A percentile compares a stretch with the other conserved stretches of the same genome.
Evolutionary conservation across 768 basidiomycete species (phyloP).

Genomic region (Amanita molliuscula): DNA sequence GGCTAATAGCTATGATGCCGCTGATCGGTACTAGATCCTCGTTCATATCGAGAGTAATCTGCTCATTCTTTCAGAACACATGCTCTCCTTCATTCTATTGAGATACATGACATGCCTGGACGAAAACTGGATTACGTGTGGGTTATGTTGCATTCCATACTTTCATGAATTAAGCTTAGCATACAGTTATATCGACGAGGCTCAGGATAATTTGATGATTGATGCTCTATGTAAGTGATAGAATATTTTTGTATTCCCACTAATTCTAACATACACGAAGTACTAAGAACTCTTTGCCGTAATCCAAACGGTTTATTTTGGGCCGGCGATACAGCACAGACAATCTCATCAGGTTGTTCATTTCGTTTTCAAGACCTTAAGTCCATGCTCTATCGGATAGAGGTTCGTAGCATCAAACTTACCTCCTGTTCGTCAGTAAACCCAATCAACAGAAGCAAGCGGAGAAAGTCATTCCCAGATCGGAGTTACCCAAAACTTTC

Average conservation of each 20-base stretch:
- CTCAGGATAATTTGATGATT: conserved; percentile 61
- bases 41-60: neutral
- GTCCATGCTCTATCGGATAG: conserved; percentile 51
- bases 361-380: conserved; percentile 67
- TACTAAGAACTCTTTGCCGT: conserved; percentile 48
- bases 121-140: conserved; percentile 47
- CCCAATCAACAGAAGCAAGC: conserved; percentile 7
- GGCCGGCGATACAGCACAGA: conserved; percentile 77
- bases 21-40: conserved; percentile 39
- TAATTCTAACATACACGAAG: conserved; percentile 20
- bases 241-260: no score
- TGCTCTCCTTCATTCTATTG: conserved; percentile 28
- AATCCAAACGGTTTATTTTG: conserved; percentile 65
- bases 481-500: conserved; percentile 27
- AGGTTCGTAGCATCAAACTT: conserved; percentile 28
- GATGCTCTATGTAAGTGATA: conserved; percentile 43
- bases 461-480: neutral
- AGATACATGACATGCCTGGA: conserved; percentile 22
- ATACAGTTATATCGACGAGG: conserved; percentile 61
- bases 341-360: conserved; percentile 62
- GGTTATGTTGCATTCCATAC: conserved; percentile 9
- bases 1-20: conserved; percentile 38
- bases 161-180: neutral
- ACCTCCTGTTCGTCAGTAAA: neutral
- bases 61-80: conserved; percentile 33